Percentiles rank a stretch among this genome's conserved stretches.
These are phyloP conservation scores for Aspergillus mulundensis DNA, from an alignment of 495 filamentous ascomycete genomes.

Conservation along the genomic window DNA sequence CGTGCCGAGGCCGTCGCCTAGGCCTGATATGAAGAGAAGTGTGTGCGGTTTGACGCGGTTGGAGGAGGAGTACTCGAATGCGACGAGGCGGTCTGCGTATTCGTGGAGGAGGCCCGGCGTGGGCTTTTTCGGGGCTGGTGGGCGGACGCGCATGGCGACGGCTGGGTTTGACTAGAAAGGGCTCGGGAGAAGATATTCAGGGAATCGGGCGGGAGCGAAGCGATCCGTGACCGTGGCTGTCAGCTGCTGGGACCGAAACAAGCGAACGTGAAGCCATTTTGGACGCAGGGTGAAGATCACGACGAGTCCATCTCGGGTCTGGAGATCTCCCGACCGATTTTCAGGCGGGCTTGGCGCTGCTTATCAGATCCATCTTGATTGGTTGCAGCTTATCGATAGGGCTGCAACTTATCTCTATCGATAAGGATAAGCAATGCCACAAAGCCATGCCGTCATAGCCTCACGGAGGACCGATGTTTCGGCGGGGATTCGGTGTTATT, in stretches of 20 bases:
- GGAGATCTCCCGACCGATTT: neutral
- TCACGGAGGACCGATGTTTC: neutral
- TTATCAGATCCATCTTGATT: neutral
- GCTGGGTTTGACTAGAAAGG: too few species aligned
- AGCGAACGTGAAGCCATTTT: neutral
- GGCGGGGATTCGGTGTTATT: neutral
- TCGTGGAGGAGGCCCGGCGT: neutral
- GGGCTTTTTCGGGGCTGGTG: neutral
- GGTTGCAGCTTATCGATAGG: too few species aligned
- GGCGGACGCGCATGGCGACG: neutral
- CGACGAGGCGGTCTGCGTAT: slow-evolving; percentile 33
- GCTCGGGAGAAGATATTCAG: neutral
- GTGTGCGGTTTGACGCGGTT: slow-evolving; percentile 2
- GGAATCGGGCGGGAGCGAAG: neutral
- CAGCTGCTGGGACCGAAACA: neutral
- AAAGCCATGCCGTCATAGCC: neutral
- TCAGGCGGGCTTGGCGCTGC: neutral
- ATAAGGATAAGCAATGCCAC: neutral
- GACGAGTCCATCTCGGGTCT: neutral
- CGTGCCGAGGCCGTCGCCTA: slow-evolving; percentile 69
- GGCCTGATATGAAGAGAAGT: slow-evolving; percentile 49
- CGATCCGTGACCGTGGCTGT: too few species aligned
- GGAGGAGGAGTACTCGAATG: neutral
- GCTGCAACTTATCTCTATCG: neutral
- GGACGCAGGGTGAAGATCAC: neutral